A percentile compares a stretch with the other conserved stretches of the same genome.
phyloP scores from a whole-genome alignment of 345 rosid genomes.

The Hibiscus mutabilis region DNA sequence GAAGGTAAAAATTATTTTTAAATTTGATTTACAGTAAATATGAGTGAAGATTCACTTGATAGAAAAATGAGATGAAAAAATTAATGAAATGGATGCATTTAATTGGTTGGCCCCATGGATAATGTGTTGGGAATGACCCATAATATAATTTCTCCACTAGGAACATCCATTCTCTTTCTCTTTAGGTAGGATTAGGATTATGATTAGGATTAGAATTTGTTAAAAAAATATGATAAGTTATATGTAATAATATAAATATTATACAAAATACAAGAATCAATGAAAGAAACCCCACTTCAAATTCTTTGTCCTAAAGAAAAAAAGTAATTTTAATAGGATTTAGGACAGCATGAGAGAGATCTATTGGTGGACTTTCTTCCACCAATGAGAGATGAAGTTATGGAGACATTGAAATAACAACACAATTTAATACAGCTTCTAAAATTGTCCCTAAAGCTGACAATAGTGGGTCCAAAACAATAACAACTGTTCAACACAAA shows the following conservation, averaged over 20 bases:
- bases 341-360: constrained; percentile 40
- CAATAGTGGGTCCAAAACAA: constrained; percentile 32
- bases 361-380: constrained; percentile 46
- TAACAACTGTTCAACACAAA: constrained; percentile 78
- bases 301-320: constrained; percentile 39
- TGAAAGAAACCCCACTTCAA: constrained; percentile 45
- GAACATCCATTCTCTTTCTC: too few relatives aligned
- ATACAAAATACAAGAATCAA: background rate
- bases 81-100: too few relatives aligned
- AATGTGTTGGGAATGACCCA: too few relatives aligned
- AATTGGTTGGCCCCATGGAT: too few relatives aligned
- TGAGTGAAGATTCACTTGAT: too few relatives aligned
- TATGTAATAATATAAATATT: background rate
- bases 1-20: too few relatives aligned
- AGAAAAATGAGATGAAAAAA: too few relatives aligned
- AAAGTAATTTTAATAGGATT: constrained; percentile 31
- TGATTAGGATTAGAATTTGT: too few relatives aligned
- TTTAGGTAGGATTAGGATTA: too few relatives aligned
- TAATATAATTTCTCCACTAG: too few relatives aligned
- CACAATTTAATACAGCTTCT: constrained; percentile 38
- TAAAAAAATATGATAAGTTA: too few relatives aligned
- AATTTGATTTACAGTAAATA: too few relatives aligned
- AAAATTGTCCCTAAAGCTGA: constrained; percentile 51
- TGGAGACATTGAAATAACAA: constrained; percentile 37
- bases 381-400: constrained; percentile 28